These are phyloP conservation scores for Triangularia verruculosa DNA, from an alignment of 2,329 filamentous ascomycete species.

Conservation along the genomic window DNA sequence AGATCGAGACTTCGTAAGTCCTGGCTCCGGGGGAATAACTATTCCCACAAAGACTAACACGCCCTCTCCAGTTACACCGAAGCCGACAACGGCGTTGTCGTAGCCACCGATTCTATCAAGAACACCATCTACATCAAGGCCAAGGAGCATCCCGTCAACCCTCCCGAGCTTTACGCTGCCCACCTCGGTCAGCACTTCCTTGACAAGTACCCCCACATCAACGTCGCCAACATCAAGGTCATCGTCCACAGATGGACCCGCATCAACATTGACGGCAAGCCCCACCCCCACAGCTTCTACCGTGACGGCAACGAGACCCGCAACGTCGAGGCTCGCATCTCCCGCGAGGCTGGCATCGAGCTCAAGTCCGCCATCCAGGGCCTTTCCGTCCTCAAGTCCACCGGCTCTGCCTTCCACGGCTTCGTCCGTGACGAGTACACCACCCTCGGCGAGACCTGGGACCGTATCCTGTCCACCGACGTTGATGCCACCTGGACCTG, in stretches of 20 bases:
- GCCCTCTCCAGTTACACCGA: constrained; percentile 70
- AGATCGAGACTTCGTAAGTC: constrained; percentile 76
- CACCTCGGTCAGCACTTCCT: constrained; percentile 87
- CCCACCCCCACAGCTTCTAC: constrained; percentile 92
- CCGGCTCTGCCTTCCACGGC: constrained; percentile 91
- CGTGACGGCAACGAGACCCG: constrained; percentile 87
- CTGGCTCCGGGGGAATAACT: background rate
- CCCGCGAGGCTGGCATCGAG: constrained; percentile 65
- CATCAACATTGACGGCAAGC: constrained; percentile 80
- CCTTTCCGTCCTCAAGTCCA: constrained; percentile 90
- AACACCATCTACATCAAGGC: constrained; percentile 95
- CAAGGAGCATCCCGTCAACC: constrained; percentile 87
- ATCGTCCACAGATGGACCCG: constrained; percentile 88
- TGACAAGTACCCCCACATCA: constrained; percentile 83
- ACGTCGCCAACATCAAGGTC: constrained; percentile 76
- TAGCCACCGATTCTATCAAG: constrained; percentile 97
- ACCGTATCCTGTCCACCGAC: constrained; percentile 91
- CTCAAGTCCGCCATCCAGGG: constrained; percentile 77
- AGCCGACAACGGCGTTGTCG: constrained; percentile 91
- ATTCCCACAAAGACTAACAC: background rate
- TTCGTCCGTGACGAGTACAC: constrained; percentile 94
- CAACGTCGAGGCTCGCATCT: constrained; percentile 71
- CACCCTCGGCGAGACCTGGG: constrained; percentile 84
- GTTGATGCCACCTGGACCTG: constrained; percentile 86
- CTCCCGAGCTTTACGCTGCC: constrained; percentile 87